These are phyloP conservation scores for Thielaviopsis euricoi DNA, from an alignment of 2,329 filamentous ascomycete species.

Conservation along the genomic window DNA sequence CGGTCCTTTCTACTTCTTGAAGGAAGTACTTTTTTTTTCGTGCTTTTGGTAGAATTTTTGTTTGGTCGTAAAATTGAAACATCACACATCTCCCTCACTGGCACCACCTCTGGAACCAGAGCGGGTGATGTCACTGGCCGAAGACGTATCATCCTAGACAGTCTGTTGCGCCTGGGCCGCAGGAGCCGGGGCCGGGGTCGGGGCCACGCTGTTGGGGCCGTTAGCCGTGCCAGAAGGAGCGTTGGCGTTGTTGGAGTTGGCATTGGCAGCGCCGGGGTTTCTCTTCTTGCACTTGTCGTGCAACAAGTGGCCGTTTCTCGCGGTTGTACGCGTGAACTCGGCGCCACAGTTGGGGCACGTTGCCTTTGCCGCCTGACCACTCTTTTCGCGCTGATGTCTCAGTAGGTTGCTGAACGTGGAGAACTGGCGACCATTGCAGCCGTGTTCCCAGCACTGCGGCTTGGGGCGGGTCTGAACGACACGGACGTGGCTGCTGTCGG, in stretches of 20 bases:
- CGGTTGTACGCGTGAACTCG: conserved; percentile 78
- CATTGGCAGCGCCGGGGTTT: conserved; percentile 1
- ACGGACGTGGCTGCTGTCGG: conserved; percentile 34
- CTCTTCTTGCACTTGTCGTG: conserved; percentile 84
- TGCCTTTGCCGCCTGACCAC: conserved; percentile 75
- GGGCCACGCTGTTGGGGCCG: no score
- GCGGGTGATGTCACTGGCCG: neutral
- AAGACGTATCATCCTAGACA: neutral
- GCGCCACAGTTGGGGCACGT: conserved; percentile 82
- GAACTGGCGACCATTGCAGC: conserved; percentile 88
- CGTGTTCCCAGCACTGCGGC: conserved; percentile 93
- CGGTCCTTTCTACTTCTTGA: neutral
- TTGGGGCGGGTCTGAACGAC: conserved; percentile 70
- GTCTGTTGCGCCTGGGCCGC: neutral
- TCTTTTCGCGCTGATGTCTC: conserved; percentile 86
- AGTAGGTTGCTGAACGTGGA: conserved; percentile 92
- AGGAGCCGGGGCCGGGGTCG: neutral
- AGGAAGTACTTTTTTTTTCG: neutral
- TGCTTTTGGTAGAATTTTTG: neutral
- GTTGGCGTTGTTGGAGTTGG: neutral
- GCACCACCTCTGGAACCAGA: no score
- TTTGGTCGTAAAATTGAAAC: conserved; percentile 1
- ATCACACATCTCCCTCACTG: neutral
- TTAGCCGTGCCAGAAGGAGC: neutral
- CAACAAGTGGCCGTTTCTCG: conserved; percentile 67